Base-by-base conservation (phyloP, 495 filamentous ascomycete genomes). In the Aspergillus carlsbadensis region DNA sequence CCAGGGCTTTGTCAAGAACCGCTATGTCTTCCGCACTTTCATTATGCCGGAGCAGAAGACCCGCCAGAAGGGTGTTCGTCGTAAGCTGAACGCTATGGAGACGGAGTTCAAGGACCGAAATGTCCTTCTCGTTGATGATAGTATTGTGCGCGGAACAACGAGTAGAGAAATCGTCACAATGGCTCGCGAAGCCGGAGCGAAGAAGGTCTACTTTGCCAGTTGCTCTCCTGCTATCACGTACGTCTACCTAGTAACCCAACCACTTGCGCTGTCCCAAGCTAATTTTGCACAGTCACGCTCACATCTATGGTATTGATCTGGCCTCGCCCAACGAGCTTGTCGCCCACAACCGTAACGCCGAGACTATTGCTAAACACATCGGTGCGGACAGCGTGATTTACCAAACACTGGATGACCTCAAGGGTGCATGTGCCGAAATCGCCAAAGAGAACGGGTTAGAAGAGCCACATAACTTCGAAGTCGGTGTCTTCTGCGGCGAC, bases 21-120 rank as follows among this genome's bases (percentile, higher is more conserved):
- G 93, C 46, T 98, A 97, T 70, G 89, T 98, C 45, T 95, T 92
- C 80, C 86, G 93, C 34, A 96, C 93, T 0, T 97, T 96, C 70
- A 96, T 97, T 68, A 92, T 96, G 87, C 91, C 92, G 8, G 87
- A 86, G 31, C 93, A 97, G 68, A 86, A 87, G 63, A 84, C 86
- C 20, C 81, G 94, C 5, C 86, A 96, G 63, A 94, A 76, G 65
- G 79, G 79, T 51, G 76, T 79, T 10, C 75, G 76, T 36, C 74
- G 74, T 37, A 78, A 78, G 72, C 79, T 95, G 20, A 94, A 88
- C 63, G 86, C 91, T 48, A 96, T 96, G 77, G 83, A 87, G 47
- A 84, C 87, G 29, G 91, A 97, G 68, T 97, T 98, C 72, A 79
- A 87, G 62, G 89, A 84, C 54, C 84, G 88, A 61, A 90, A 87